Evolutionary conservation across 441 rosid species (phyloP).

Genomic region (Adansonia rubrostipa): DNA sequence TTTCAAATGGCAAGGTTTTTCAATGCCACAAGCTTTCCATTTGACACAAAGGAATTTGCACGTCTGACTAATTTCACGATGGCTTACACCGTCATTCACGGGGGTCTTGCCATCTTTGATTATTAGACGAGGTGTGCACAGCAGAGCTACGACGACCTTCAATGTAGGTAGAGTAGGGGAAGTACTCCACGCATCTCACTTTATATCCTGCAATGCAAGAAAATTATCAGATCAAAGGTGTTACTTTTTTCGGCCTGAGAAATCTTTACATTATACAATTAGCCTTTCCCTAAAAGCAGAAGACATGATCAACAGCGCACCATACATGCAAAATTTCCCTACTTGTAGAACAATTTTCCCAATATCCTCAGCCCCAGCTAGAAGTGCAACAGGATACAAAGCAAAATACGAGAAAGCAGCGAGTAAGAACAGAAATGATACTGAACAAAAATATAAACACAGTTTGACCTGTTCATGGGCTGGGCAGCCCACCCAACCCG

Average conservation of each 20-base stretch:
- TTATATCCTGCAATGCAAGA: constrained; percentile 79
- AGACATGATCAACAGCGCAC: not conserved
- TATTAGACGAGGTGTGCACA: constrained; percentile 51
- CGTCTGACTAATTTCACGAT: constrained; percentile 41
- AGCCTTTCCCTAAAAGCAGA: not conserved
- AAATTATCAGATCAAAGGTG: not conserved
- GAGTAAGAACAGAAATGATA: not conserved
- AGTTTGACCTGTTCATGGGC: too few relatives aligned
- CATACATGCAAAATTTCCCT: not conserved
- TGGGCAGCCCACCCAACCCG: too few relatives aligned
- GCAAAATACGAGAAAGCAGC: not conserved
- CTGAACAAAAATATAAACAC: not conserved
- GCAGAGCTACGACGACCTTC: constrained; percentile 74
- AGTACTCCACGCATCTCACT: constrained; percentile 64
- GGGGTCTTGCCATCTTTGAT: constrained; percentile 41
- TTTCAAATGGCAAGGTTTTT: constrained; percentile 67
- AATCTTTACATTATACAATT: not conserved
- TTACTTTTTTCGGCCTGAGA: not conserved
- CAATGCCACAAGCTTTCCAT: constrained; percentile 77
- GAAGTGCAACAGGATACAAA: too few relatives aligned
- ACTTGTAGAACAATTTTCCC: not conserved
- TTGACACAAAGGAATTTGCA: constrained; percentile 51
- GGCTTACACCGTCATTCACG: constrained; percentile 60
- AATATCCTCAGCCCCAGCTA: not conserved
- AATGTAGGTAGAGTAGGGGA: constrained; percentile 76